Conservation (phyloP, 768 basidiomycete genomes). For the Boletus rufocinnamomeus region DNA sequence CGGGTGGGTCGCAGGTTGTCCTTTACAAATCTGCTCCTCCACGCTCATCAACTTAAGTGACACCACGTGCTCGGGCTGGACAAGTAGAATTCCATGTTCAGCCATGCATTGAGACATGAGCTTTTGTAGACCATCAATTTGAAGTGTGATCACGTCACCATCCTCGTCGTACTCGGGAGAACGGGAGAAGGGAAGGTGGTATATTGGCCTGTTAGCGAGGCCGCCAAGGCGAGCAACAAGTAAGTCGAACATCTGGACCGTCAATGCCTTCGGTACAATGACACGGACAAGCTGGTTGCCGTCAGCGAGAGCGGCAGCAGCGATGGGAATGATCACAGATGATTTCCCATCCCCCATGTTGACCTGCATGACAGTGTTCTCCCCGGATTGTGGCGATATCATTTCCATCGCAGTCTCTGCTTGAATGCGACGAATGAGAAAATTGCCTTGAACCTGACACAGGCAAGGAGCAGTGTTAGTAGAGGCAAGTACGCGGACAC, state of each 20-base stretch:
- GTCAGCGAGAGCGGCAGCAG: slow-evolving; percentile 42
- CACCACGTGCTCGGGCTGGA: slow-evolving; percentile 52
- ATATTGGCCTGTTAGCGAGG: slow-evolving; percentile 47
- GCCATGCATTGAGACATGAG: slow-evolving; percentile 41
- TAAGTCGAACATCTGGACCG: slow-evolving; percentile 22
- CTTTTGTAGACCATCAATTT: slow-evolving; percentile 24
- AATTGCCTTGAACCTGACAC: slow-evolving; percentile 13
- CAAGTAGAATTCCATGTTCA: slow-evolving; percentile 41
- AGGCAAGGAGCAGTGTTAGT: no score
- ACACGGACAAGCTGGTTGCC: slow-evolving; percentile 46
- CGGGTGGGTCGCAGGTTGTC: not conserved
- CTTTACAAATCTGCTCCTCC: slow-evolving; percentile 28
- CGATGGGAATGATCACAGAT: slow-evolving; percentile 35
- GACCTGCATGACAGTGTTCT: slow-evolving; percentile 46
- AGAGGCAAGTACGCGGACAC: no score
- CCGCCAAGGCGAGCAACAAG: slow-evolving; percentile 43
- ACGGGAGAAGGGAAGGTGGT: slow-evolving; percentile 50
- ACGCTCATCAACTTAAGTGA: slow-evolving; percentile 48
- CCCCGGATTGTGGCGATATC: slow-evolving; percentile 38
- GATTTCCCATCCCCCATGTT: not conserved
- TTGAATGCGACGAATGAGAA: slow-evolving; percentile 28
- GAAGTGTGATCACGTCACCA: not conserved
- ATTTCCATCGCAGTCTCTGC: slow-evolving; percentile 41
- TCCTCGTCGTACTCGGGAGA: slow-evolving; percentile 31
- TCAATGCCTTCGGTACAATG: slow-evolving; percentile 17